Percentiles rank a stretch among this genome's conserved stretches.
Conservation (phyloP, 805 yeast species). For the Candida glaebosa region DNA sequence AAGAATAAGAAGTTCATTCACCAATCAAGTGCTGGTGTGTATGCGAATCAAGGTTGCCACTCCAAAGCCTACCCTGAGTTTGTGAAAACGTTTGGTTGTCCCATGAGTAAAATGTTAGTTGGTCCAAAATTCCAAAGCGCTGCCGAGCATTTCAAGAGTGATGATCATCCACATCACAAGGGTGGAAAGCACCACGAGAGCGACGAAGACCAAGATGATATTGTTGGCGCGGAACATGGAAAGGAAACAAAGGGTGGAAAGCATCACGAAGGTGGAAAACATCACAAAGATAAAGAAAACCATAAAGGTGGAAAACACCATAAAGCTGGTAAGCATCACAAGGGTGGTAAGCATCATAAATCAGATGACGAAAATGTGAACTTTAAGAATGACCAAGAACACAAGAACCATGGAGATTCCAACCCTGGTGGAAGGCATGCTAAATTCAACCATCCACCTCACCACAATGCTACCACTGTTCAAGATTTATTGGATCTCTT, state of each 20-base stretch:
- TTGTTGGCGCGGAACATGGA: not conserved
- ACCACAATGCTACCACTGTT: conserved; percentile 16
- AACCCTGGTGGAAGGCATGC: not conserved
- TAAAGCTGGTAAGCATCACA: not conserved
- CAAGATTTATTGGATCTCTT: conserved; percentile 22
- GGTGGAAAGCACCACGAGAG: not conserved
- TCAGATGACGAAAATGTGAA: not conserved
- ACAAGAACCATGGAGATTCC: not conserved
- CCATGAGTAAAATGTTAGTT: not conserved
- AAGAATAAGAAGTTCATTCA: conserved; percentile 20
- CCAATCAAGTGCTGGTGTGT: conserved; percentile 14
- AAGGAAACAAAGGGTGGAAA: not conserved
- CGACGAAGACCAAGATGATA: not conserved
- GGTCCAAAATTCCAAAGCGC: not conserved
- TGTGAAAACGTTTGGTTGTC: conserved; percentile 2
- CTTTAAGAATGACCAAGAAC: not conserved
- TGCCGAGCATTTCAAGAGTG: not conserved
- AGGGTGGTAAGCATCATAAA: not conserved
- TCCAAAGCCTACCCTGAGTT: conserved; percentile 2
- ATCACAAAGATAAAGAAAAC: not conserved
- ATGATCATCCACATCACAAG: not conserved
- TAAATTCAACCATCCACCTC: conserved; percentile 3
- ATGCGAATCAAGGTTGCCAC: conserved; percentile 4
- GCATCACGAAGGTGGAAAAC: not conserved
- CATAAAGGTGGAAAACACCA: not conserved